Evolutionary conservation across 306 rosid species (phyloP).

Genomic region (Trichosanthes truncata): DNA sequence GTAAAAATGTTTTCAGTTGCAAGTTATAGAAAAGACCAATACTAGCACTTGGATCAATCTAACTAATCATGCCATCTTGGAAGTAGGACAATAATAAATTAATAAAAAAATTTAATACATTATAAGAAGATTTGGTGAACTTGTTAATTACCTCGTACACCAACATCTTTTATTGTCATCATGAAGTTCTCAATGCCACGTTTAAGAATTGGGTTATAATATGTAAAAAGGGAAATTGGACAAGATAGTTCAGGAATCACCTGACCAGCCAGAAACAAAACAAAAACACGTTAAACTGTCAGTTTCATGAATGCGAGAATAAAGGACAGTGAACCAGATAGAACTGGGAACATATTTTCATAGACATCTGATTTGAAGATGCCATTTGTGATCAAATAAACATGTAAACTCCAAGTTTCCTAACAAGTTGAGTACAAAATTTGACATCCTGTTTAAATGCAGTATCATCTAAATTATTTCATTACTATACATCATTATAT

Average conservation of each 20-base stretch:
- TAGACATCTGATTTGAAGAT: not conserved
- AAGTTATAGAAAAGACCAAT: not conserved
- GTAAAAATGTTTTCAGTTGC: not conserved
- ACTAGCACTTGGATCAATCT: not conserved
- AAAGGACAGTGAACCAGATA: not conserved
- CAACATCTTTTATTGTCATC: slow-evolving; percentile 49
- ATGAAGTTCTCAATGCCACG: slow-evolving; percentile 63
- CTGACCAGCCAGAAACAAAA: slow-evolving; percentile 31
- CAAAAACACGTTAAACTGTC: not conserved
- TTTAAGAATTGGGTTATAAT: slow-evolving; percentile 84
- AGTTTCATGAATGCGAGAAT: not conserved
- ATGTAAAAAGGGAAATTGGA: slow-evolving; percentile 73
- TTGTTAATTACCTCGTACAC: slow-evolving; percentile 54
- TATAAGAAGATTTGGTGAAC: not conserved
- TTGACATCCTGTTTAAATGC: not conserved
- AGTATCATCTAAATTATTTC: not conserved
- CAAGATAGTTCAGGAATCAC: slow-evolving; percentile 75
- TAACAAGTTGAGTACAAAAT: not conserved
- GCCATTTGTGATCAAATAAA: not conserved
- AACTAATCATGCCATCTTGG: not conserved
- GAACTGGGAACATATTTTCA: not conserved
- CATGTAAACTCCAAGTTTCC: not conserved
- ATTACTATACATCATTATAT: not conserved
- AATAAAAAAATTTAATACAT: slow-evolving; percentile 13
- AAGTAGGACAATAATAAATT: not conserved